phyloP scores from a whole-genome alignment of 1,139 yeast genomes.

The Pneumocystis jirovecii region DNA sequence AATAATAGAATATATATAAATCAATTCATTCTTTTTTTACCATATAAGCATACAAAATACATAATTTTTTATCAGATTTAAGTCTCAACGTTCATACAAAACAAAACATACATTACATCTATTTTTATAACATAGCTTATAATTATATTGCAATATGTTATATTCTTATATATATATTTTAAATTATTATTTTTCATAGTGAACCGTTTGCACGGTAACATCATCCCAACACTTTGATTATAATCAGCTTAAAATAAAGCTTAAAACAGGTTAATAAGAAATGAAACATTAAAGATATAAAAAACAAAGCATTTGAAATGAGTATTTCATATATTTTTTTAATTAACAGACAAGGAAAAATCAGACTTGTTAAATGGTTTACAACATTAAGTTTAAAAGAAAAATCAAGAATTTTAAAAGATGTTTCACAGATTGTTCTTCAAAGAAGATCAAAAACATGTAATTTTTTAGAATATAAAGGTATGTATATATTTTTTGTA shows the following conservation, averaged over 20 bases:
- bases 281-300: background rate
- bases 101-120: too few species aligned
- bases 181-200: too few species aligned
- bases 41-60: too few species aligned
- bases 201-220: background rate
- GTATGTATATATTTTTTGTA: slow-evolving; percentile 15
- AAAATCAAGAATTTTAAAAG: slow-evolving; percentile 67
- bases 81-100: too few species aligned
- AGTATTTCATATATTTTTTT: slow-evolving; percentile 41
- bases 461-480: slow-evolving; percentile 75
- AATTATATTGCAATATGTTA: too few species aligned
- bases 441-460: slow-evolving; percentile 90
- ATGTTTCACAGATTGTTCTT: slow-evolving; percentile 70
- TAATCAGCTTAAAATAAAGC: background rate
- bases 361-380: slow-evolving; percentile 88
- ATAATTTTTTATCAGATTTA: too few species aligned
- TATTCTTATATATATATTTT: too few species aligned
- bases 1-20: too few species aligned
- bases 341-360: slow-evolving; percentile 88
- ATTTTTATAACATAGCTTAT: too few species aligned
- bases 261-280: background rate
- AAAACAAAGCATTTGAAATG: background rate
- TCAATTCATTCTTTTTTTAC: background rate
- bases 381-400: slow-evolving; percentile 66
- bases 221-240: background rate